Percentiles rank a stretch among this genome's conserved stretches.
phyloP scores from a whole-genome alignment of 139 green algal genomes.

The Astrephomene gubernaculifera region DNA sequence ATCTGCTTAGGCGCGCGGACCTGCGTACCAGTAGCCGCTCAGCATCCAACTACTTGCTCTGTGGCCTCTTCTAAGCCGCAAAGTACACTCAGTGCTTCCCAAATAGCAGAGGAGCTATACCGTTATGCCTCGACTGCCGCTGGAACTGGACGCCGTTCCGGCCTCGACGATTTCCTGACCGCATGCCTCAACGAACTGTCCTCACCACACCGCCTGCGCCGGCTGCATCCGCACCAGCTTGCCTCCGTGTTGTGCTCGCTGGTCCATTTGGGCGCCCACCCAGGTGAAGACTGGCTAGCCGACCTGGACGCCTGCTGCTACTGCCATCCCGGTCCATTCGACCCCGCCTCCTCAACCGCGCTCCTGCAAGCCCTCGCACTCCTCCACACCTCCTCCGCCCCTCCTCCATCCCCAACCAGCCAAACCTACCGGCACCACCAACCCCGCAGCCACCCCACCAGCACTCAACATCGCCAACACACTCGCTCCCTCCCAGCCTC shows the following conservation, averaged over 20 bases:
- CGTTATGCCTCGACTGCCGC: not conserved
- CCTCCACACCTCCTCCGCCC: not conserved
- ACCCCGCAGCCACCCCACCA: not conserved
- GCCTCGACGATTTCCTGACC: not conserved
- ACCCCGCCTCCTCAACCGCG: not conserved
- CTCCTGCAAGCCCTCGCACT: not conserved
- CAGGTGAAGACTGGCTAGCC: not conserved
- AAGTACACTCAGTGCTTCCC: not conserved
- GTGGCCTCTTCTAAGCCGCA: too few relatives aligned
- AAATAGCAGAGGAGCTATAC: not conserved
- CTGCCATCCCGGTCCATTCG: conserved; percentile 37
- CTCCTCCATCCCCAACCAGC: not conserved
- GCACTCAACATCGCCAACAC: too few relatives aligned
- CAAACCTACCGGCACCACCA: not conserved
- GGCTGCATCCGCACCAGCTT: conserved; percentile 6
- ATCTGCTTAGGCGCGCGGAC: not conserved
- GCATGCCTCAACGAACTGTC: conserved; percentile 10
- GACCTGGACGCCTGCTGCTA: conserved; percentile 40
- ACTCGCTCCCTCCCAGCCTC: too few relatives aligned
- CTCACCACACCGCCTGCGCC: not conserved
- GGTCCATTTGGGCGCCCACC: not conserved
- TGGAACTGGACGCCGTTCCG: not conserved
- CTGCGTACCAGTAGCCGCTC: not conserved
- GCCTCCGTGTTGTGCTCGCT: not conserved
- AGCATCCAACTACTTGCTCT: too few relatives aligned